Conservation (phyloP, 1,139 yeast species). For the Scheffersomyces titani region DNA sequence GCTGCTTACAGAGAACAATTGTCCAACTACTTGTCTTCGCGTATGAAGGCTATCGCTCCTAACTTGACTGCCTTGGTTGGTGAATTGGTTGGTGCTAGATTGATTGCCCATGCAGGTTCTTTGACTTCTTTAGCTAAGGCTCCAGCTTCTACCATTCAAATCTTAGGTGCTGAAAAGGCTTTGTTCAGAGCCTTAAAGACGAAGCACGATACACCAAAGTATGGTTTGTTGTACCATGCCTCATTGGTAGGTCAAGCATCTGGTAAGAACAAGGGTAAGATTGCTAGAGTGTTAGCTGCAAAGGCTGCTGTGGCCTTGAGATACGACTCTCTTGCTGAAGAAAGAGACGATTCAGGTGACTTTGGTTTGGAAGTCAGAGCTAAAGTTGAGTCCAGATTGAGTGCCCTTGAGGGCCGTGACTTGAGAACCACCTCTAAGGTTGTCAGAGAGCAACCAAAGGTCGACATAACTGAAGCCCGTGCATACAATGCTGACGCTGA, state of each 20-base stretch:
- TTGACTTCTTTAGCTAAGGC: constrained; percentile 92
- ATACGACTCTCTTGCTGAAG: constrained; percentile 96
- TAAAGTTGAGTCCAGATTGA: constrained; percentile 91
- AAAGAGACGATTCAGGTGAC: constrained; percentile 92
- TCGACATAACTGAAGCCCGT: constrained; percentile 78
- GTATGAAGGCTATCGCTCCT: constrained; percentile 99
- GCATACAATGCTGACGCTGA: constrained; percentile 96
- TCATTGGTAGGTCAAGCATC: constrained; percentile 96
- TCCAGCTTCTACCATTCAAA: constrained; percentile 98
- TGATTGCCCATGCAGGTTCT: constrained; percentile 97
- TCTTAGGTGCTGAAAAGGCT: constrained; percentile 98
- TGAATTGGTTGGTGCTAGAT: constrained; percentile 97
- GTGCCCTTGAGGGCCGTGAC: constrained; percentile 94
- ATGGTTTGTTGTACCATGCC: constrained; percentile 96
- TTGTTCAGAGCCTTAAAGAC: constrained; percentile 97
- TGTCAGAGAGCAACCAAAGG: constrained; percentile 75
- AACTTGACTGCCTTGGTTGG: constrained; percentile 94
- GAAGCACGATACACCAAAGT: constrained; percentile 97
- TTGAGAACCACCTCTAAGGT: constrained; percentile 79
- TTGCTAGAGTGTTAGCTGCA: constrained; percentile 98
- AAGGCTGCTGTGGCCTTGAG: constrained; percentile 96
- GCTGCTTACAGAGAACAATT: constrained; percentile 94
- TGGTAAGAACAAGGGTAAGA: constrained; percentile 97
- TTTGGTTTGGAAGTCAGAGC: constrained; percentile 90
- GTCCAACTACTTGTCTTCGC: constrained; percentile 82